A percentile compares a stretch with the other conserved stretches of the same genome.
Conservation (phyloP, 2,329 filamentous ascomycete species). For the Colletotrichum sp. region DNA sequence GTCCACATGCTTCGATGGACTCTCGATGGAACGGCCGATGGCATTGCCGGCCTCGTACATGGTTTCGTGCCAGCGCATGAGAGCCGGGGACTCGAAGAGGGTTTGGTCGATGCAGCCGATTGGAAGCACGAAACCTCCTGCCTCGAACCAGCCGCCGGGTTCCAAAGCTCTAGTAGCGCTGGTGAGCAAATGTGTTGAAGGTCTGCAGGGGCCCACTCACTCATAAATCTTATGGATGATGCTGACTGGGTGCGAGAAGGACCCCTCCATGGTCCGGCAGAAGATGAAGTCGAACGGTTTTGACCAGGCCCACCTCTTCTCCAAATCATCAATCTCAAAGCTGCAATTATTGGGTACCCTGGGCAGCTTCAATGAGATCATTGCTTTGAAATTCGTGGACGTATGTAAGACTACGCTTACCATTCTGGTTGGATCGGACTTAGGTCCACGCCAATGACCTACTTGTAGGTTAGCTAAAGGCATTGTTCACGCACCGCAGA, state of each 20-base stretch:
- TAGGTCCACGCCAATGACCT: background rate
- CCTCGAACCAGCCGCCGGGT: background rate
- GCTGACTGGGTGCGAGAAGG: background rate
- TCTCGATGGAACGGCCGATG: background rate
- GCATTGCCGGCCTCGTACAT: background rate
- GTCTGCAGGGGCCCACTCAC: background rate
- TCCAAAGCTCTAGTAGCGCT: rapidly evolving
- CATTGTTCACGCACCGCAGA: background rate
- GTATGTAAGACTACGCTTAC: background rate
- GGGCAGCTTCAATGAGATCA: background rate
- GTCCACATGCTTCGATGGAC: background rate
- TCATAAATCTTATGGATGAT: background rate
- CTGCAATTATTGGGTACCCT: background rate
- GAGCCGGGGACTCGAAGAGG: background rate
- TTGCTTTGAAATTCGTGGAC: rapidly evolving
- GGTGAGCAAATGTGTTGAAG: background rate
- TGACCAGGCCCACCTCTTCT: background rate
- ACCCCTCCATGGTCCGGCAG: background rate
- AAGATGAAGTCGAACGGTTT: background rate
- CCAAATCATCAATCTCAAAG: background rate
- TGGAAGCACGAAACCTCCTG: background rate
- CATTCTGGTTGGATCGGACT: background rate
- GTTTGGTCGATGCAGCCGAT: background rate
- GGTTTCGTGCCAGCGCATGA: background rate
- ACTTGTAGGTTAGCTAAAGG: background rate